A percentile compares a stretch with the other conserved stretches of the same genome.
Conservation (phyloP, 2,329 filamentous ascomycete species). For the Ophiostoma sp. region DNA sequence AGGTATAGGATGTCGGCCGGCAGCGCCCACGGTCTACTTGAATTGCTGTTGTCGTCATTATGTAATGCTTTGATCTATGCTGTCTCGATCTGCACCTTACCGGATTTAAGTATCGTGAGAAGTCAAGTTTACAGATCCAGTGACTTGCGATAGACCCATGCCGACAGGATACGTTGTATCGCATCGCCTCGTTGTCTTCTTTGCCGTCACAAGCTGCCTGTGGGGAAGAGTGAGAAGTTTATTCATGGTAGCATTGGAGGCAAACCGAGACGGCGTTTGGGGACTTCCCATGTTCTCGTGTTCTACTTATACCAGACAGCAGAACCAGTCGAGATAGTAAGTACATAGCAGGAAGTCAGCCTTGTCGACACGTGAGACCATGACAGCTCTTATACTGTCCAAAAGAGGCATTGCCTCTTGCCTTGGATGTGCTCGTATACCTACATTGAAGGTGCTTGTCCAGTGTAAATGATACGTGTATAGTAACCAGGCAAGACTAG, state of each 20-base stretch:
- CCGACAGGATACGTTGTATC: background rate
- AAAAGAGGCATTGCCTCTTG: too few relatives aligned
- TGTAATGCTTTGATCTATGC: background rate
- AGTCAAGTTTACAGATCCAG: background rate
- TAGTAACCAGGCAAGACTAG: background rate
- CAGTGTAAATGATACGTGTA: background rate
- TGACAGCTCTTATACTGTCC: too few relatives aligned
- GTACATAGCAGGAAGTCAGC: background rate
- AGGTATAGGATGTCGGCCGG: background rate
- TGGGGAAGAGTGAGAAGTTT: slow-evolving; percentile 3
- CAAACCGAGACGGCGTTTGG: background rate
- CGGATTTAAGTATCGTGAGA: background rate
- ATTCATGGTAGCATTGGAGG: background rate
- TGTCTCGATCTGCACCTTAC: background rate
- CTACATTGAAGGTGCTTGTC: background rate
- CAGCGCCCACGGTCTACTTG: background rate
- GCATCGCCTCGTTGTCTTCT: background rate
- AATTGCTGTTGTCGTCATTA: background rate
- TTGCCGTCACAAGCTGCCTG: background rate
- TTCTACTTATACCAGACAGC: background rate
- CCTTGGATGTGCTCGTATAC: background rate
- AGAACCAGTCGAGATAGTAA: too few relatives aligned
- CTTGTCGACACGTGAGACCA: background rate
- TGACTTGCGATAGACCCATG: background rate
- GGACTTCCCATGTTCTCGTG: background rate